Conservation (phyloP, 2,329 filamentous ascomycete genomes). For the Davidsoniella neocaledoniae region DNA sequence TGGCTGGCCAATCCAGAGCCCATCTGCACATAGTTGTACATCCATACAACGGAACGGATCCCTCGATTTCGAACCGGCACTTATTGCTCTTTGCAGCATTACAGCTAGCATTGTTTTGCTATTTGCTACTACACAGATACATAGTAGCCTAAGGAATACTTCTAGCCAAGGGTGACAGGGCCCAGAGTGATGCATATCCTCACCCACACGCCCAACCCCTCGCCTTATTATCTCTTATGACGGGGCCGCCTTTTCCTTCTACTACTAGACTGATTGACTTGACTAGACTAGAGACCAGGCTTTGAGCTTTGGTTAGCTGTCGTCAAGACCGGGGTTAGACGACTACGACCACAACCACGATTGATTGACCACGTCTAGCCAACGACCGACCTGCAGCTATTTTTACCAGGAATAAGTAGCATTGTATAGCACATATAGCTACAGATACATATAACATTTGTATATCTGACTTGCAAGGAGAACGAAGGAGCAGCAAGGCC, state of each 20-base stretch:
- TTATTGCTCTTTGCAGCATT: no score
- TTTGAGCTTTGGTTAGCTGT: neutral
- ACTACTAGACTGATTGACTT: neutral
- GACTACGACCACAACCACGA: neutral
- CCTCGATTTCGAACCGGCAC: no score
- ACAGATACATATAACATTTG: no score
- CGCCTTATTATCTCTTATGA: conserved; percentile 7
- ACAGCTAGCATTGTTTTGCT: neutral
- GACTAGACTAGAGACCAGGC: neutral
- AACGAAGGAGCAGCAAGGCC: no score
- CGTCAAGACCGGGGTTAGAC: no score
- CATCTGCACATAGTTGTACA: neutral
- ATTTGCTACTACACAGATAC: neutral
- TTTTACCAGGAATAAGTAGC: no score
- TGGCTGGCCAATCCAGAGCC: no score
- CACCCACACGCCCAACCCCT: conserved; percentile 6
- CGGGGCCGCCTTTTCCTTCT: conserved; percentile 1
- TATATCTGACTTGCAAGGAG: no score
- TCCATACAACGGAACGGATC: neutral
- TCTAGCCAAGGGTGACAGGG: neutral
- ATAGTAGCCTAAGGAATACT: neutral
- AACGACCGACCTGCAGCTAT: no score
- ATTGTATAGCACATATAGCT: no score
- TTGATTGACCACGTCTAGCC: neutral
- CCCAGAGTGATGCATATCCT: conserved; percentile 7